Evolutionary conservation across 2,329 filamentous ascomycete genomes (phyloP).

Genomic region (Verticillium klebahnii): DNA sequence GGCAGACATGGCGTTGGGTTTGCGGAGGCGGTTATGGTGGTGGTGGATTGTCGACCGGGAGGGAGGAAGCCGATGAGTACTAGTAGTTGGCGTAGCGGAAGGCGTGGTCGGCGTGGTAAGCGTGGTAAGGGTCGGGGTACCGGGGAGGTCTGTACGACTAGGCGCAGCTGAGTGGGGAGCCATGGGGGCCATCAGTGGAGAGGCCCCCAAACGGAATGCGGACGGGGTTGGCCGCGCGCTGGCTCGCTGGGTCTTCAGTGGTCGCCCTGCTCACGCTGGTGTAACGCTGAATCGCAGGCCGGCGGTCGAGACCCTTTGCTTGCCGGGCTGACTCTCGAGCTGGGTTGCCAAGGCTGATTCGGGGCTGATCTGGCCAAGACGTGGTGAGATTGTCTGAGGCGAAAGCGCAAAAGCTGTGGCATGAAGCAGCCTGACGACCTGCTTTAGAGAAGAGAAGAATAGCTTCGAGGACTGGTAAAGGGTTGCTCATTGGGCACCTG

Average conservation of each 20-base stretch:
- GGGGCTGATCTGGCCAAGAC: not conserved
- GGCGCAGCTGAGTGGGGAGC: not conserved
- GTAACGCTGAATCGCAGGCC: not conserved
- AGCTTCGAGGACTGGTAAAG: too few relatives aligned
- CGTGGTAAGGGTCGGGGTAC: not conserved
- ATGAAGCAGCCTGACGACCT: too few relatives aligned
- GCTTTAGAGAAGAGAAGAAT: too few relatives aligned
- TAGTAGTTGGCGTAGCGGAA: not conserved
- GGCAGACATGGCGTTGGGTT: conserved; percentile 11
- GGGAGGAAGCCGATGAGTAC: not conserved
- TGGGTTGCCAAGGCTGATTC: not conserved
- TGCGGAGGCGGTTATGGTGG: not conserved
- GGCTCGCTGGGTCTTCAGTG: not conserved
- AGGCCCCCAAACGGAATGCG: not conserved
- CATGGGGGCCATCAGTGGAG: not conserved
- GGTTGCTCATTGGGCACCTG: too few relatives aligned
- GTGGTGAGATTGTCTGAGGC: too few relatives aligned
- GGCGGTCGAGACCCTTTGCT: not conserved
- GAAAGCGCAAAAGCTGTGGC: too few relatives aligned
- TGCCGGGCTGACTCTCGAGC: not conserved
- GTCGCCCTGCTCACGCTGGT: not conserved
- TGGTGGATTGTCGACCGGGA: not conserved
- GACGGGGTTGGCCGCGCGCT: not conserved
- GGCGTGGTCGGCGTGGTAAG: not conserved
- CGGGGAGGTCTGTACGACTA: not conserved